These are phyloP conservation scores for Dendrothele bispora DNA, from an alignment of 768 basidiomycete genomes.

Conservation along the genomic window DNA sequence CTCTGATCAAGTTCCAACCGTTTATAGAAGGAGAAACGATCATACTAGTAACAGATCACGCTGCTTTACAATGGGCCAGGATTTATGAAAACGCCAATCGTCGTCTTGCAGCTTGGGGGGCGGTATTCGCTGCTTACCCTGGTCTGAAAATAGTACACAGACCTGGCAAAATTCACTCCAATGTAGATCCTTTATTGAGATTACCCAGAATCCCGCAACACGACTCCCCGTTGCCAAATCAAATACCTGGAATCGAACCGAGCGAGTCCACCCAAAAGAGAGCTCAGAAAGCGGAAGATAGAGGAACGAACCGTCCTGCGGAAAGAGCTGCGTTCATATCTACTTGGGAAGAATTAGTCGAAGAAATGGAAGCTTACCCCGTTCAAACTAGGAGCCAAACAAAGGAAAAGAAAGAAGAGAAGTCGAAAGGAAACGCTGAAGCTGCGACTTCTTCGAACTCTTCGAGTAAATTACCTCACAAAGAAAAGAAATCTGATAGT, in stretches of 20 bases:
- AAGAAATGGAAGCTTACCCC: no score
- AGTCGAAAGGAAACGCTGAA: no score
- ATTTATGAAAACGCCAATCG: constrained; percentile 11
- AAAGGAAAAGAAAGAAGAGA: no score
- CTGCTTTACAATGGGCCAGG: constrained; percentile 10
- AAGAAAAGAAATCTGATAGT: no score
- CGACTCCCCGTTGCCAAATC: neutral
- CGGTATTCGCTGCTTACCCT: constrained; percentile 17
- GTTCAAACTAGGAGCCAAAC: no score
- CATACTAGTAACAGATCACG: constrained; percentile 10
- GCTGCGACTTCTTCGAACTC: no score
- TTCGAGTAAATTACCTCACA: no score
- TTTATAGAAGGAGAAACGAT: constrained; percentile 28
- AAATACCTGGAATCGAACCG: neutral
- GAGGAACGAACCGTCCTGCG: neutral
- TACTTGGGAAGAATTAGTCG: neutral
- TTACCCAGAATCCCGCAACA: neutral
- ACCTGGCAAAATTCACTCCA: constrained; percentile 2
- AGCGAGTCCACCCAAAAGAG: neutral
- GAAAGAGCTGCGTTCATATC: neutral
- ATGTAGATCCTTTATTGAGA: constrained; percentile 15
- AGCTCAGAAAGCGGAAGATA: neutral
- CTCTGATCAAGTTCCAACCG: constrained; percentile 26
- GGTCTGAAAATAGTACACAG: constrained; percentile 7
- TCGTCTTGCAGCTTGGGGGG: constrained; percentile 21